These are phyloP conservation scores for Cyclotella baltica DNA, from an alignment of 108 stramenopile genomes.

Conservation along the genomic window DNA sequence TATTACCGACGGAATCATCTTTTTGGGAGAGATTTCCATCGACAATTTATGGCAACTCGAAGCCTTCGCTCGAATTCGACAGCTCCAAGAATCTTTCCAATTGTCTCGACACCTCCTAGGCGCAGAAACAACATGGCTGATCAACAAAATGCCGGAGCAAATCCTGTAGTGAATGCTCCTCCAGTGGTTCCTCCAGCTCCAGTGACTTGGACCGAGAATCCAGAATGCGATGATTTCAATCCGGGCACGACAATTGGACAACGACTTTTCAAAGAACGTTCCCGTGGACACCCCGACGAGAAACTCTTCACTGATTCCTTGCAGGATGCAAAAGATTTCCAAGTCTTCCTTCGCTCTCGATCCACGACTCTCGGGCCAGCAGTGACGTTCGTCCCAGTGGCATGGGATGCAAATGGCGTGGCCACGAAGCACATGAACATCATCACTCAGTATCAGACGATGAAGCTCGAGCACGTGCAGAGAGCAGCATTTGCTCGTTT, in stretches of 20 bases:
- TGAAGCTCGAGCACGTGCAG: neutral
- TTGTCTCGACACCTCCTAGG: neutral
- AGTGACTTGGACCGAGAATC: neutral
- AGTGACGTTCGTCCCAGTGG: neutral
- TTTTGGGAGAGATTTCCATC: too few relatives aligned
- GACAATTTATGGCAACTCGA: too few relatives aligned
- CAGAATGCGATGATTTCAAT: neutral
- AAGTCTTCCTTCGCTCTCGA: neutral
- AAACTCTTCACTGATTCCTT: neutral
- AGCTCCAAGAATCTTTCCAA: neutral
- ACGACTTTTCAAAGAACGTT: neutral
- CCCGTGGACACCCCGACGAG: neutral
- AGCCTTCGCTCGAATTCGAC: neutral
- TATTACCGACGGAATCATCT: too few relatives aligned
- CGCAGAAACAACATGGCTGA: neutral
- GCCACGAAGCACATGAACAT: neutral
- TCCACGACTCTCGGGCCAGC: neutral
- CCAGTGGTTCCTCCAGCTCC: too few relatives aligned
- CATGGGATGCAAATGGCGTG: neutral
- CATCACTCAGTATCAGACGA: conserved; percentile 4
- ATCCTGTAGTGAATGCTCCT: too few relatives aligned
- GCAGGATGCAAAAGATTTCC: neutral
- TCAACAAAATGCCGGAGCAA: neutral
- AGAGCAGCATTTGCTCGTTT: too few relatives aligned
- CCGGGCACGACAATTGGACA: neutral